phyloP scores from a whole-genome alignment of 2,329 filamentous ascomycete genomes.

The Geosmithia flava region DNA sequence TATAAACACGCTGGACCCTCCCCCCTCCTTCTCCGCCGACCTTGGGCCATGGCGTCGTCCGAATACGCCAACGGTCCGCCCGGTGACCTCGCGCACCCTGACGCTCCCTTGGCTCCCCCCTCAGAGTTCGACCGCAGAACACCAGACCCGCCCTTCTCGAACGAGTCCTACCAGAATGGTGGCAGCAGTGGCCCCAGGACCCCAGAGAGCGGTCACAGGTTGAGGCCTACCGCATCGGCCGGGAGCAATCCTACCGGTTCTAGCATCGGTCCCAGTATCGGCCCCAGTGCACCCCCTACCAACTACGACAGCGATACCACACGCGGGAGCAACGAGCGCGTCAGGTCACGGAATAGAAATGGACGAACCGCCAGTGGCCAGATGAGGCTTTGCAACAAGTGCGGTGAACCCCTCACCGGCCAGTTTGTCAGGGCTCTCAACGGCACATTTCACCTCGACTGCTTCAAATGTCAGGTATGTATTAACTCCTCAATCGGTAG shows the following conservation, averaged over 20 bases:
- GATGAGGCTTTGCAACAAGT: slow-evolving; percentile 70
- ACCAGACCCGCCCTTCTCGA: slow-evolving; percentile 16
- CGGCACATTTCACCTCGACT: slow-evolving; percentile 92
- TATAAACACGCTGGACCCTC: slow-evolving; percentile 6
- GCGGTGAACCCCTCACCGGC: slow-evolving; percentile 73
- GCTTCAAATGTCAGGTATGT: slow-evolving; percentile 91
- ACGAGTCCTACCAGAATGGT: slow-evolving; percentile 20
- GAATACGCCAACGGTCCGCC: slow-evolving; percentile 30
- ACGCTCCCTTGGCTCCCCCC: slow-evolving; percentile 6
- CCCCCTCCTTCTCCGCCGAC: slow-evolving; percentile 5
- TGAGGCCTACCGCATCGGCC: slow-evolving; percentile 21
- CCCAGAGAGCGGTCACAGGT: slow-evolving; percentile 21
- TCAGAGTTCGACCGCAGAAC: slow-evolving; percentile 9
- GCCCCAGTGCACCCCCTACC: slow-evolving; percentile 10
- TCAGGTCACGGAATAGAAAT: slow-evolving; percentile 38
- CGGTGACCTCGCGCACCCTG: slow-evolving; percentile 20
- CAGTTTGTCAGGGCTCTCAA: slow-evolving; percentile 93
- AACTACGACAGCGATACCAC: slow-evolving; percentile 27
- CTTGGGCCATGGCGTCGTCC: slow-evolving; percentile 25
- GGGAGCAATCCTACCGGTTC: slow-evolving; percentile 12
- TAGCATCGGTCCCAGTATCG: not conserved
- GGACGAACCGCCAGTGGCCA: slow-evolving; percentile 46
- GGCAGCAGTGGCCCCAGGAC: slow-evolving; percentile 15
- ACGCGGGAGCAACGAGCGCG: slow-evolving; percentile 43
- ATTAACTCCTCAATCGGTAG: not conserved